Conservation (phyloP, 768 basidiomycete genomes). For the Tephrocybe sp. region DNA sequence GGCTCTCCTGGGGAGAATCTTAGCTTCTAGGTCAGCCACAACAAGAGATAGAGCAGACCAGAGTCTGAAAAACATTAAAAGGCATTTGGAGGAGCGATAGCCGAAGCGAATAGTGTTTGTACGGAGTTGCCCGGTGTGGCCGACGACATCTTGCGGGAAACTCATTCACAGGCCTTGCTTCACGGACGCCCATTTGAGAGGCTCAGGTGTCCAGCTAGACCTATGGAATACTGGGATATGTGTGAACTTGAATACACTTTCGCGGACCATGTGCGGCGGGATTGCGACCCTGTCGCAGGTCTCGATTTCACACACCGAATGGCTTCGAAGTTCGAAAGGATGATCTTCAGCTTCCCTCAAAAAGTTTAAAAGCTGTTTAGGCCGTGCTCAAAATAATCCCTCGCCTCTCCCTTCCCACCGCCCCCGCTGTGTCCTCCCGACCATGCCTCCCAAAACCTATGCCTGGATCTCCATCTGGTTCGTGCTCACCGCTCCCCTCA, state of each 20-base stretch:
- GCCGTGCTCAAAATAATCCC: slow-evolving; percentile 11
- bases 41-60: not conserved
- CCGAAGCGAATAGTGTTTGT: not conserved
- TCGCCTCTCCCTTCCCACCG: slow-evolving; percentile 8
- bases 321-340: slow-evolving; percentile 20
- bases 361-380: slow-evolving; percentile 21
- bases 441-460: slow-evolving; percentile 35
- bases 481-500: slow-evolving; percentile 52
- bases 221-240: not conserved
- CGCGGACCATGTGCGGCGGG: slow-evolving; percentile 16
- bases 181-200: not conserved
- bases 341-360: slow-evolving; percentile 25
- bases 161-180: too few species aligned
- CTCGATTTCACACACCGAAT: slow-evolving; percentile 20
- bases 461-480: slow-evolving; percentile 59
- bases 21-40: slow-evolving; percentile 1
- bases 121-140: not conserved
- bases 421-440: not conserved
- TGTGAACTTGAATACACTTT: not conserved
- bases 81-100: not conserved
- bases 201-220: not conserved
- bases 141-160: too few species aligned
- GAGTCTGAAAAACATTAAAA: not conserved
- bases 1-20: not conserved
- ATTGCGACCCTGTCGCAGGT: slow-evolving; percentile 12